These are phyloP conservation scores for Metschnikowia henanensis DNA, from an alignment of 805 yeast genomes.

Conservation along the genomic window DNA sequence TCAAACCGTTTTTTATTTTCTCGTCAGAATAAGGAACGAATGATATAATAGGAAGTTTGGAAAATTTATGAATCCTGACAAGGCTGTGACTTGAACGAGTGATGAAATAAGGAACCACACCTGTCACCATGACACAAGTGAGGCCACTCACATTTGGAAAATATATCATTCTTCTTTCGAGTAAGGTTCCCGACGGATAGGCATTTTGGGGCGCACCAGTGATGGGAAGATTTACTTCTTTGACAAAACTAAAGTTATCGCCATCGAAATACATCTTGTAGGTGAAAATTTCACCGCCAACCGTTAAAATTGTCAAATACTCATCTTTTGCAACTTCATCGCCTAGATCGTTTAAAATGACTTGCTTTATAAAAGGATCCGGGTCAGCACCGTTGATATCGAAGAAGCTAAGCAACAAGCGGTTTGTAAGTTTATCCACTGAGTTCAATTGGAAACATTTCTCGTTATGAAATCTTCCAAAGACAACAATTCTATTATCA, in stretches of 20 bases:
- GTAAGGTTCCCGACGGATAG: conserved; percentile 61
- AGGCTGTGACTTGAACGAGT: conserved; percentile 62
- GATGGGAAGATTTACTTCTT: conserved; percentile 46
- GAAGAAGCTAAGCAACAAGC: conserved; percentile 44
- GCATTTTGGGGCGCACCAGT: conserved; percentile 85
- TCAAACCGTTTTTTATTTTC: conserved; percentile 50
- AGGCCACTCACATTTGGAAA: conserved; percentile 57
- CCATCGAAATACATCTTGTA: conserved; percentile 59
- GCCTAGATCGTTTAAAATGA: conserved; percentile 64
- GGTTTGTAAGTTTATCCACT: conserved; percentile 47
- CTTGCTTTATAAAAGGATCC: conserved; percentile 73
- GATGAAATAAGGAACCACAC: conserved; percentile 68
- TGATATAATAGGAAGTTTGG: conserved; percentile 64
- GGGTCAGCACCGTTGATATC: conserved; percentile 56
- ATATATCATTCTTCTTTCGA: conserved; percentile 67
- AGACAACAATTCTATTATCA: conserved; percentile 69
- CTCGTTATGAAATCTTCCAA: conserved; percentile 54
- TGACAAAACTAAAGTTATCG: conserved; percentile 39
- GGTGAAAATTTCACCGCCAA: conserved; percentile 76
- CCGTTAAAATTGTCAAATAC: conserved; percentile 67
- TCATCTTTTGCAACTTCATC: conserved; percentile 55
- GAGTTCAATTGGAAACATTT: conserved; percentile 53
- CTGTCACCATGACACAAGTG: conserved; percentile 67
- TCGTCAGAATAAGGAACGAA: conserved; percentile 53
- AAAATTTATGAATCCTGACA: conserved; percentile 67